phyloP scores from a whole-genome alignment of 148 eudicot species.

The Camellia sinensis region DNA sequence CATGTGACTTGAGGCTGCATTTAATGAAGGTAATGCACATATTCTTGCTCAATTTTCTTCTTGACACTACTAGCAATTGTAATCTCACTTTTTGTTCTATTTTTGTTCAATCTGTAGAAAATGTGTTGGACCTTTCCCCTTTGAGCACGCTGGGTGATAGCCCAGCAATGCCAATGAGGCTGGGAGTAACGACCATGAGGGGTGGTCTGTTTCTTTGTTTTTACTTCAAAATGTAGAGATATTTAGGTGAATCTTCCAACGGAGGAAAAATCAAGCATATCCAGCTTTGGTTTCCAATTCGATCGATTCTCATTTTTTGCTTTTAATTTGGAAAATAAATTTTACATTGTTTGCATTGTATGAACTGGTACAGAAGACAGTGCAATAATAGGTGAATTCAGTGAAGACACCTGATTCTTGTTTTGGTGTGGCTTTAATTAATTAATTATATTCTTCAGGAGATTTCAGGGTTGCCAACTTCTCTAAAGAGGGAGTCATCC shows the following conservation, averaged over 20 bases:
- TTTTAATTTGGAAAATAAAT: neutral
- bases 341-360: neutral
- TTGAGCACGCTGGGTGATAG: neutral
- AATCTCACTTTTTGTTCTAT: neutral
- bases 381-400: neutral
- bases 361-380: neutral
- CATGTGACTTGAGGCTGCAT: conserved; percentile 82
- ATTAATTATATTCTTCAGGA: conserved; percentile 26
- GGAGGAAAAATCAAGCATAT: neutral
- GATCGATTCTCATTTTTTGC: neutral
- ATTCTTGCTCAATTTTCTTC: neutral
- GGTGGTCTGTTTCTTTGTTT: neutral
- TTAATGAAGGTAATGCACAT: conserved; percentile 67
- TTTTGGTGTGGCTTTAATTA: neutral
- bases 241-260: neutral
- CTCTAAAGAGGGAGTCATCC: conserved; percentile 36
- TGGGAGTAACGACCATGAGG: neutral
- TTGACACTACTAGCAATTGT: neutral
- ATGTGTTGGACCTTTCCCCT: neutral
- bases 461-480: conserved; percentile 48
- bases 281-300: neutral
- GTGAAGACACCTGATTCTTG: neutral
- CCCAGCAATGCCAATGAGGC: neutral
- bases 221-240: neutral
- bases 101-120: neutral